Evolutionary conservation across 2,329 filamentous ascomycete species (phyloP).

Genomic region (Calonectria leucothoes): DNA sequence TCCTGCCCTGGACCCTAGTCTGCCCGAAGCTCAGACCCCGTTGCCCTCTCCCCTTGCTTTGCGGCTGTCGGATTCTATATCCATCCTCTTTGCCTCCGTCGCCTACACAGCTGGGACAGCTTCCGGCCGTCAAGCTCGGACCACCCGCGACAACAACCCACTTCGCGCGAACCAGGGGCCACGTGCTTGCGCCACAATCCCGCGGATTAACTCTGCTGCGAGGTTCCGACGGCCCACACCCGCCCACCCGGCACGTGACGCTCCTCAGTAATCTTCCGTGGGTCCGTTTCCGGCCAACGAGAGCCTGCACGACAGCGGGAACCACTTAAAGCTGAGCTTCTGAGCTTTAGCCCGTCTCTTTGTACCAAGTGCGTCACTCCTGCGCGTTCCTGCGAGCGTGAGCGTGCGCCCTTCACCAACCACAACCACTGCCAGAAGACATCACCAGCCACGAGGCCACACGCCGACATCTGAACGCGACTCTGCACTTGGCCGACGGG

Average conservation of each 20-base stretch:
- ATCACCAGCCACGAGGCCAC: constrained; percentile 23
- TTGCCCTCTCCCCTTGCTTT: background rate
- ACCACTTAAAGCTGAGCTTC: constrained; percentile 32
- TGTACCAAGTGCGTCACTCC: constrained; percentile 42
- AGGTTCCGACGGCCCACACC: background rate
- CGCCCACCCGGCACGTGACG: constrained; percentile 30
- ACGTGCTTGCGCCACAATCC: constrained; percentile 1
- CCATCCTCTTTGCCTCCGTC: background rate
- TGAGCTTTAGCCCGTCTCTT: constrained; percentile 27
- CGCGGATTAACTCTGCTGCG: constrained; percentile 17
- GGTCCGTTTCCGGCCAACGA: constrained; percentile 33
- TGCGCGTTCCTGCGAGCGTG: constrained; percentile 12
- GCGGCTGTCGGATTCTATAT: background rate
- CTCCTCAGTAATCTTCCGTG: background rate
- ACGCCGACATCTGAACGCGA: background rate
- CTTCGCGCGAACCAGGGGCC: constrained; percentile 14
- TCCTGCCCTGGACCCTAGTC: background rate
- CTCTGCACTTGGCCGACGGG: background rate
- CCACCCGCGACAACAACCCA: constrained; percentile 3
- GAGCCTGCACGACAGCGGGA: constrained; percentile 15
- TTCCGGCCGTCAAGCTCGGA: background rate
- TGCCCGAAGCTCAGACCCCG: background rate
- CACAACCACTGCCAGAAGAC: constrained; percentile 16
- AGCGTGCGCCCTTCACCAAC: constrained; percentile 15
- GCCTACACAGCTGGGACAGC: background rate